phyloP scores from a whole-genome alignment of 1,139 yeast species.

The Yamadazyma atmosphaerica region DNA sequence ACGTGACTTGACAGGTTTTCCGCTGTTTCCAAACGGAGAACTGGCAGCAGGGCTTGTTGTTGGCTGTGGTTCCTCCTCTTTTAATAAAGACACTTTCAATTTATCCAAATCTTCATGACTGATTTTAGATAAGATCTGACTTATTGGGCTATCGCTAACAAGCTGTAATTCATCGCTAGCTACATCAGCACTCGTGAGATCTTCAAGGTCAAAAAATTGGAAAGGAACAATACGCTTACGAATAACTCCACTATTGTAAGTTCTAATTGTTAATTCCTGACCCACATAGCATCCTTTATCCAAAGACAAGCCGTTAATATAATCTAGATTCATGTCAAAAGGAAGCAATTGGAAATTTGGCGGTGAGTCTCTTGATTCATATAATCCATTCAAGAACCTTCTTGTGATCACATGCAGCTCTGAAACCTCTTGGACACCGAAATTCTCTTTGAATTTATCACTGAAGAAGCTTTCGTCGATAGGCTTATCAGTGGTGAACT shows the following conservation, averaged over 20 bases:
- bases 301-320: constrained; percentile 76
- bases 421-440: constrained; percentile 17
- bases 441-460: constrained; percentile 22
- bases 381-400: constrained; percentile 61
- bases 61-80: constrained; percentile 14
- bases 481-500: constrained; percentile 49
- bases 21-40: constrained; percentile 36
- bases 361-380: constrained; percentile 57
- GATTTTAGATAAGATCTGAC: constrained; percentile 18
- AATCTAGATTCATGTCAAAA: constrained; percentile 81
- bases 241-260: constrained; percentile 78
- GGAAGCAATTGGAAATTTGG: constrained; percentile 59
- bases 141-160: constrained; percentile 18
- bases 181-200: constrained; percentile 13
- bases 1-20: constrained; percentile 31
- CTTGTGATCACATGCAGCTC: constrained; percentile 42
- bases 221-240: constrained; percentile 82
- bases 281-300: constrained; percentile 97
- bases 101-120: constrained; percentile 22
- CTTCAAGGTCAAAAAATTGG: constrained; percentile 39
- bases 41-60: constrained; percentile 8
- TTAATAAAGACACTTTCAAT: constrained; percentile 24
- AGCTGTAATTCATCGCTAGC: constrained; percentile 16
- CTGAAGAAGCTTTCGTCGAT: constrained; percentile 26
- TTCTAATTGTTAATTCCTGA: constrained; percentile 89